Evolutionary conservation across 2,329 filamentous ascomycete species (phyloP), one percentile per base, ranked within the genome.

Genomic region (Fusarium nurragi): DNA sequence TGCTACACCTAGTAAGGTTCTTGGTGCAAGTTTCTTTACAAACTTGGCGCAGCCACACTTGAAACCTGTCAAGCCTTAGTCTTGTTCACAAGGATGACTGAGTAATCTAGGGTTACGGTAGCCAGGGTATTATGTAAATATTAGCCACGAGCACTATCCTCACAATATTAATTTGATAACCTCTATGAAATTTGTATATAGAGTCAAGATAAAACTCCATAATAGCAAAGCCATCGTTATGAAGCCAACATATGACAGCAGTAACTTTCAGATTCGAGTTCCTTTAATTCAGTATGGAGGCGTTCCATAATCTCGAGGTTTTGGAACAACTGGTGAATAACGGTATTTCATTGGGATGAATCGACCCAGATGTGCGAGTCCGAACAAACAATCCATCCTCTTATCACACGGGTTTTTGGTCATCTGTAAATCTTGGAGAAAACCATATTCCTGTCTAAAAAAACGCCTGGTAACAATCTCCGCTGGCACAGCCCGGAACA

Each of bases 1-100:
- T 1, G 77, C 74, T 4, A 77, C 79, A 0, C 80, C 80, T 1
- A 77, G 71, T 1, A 74, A 65, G 43, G 79, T 82, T 21, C 75
- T 76, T 54, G 83, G 82, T 0, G 82, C 82, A 0, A 82, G 80
- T 26, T 85, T 85, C 65, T 82, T 81, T 45, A 84, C 80, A 0
- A 74, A 84, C 57, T 65, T 84, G 55, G 71, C 73, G 19, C 77
- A 78, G 34, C 66, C 76, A 22, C 79, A 79, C 61, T 50, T 81
- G 30, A 56, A 64, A 12, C 38, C 45, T 40, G 39, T 60, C 13
- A 45, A 53, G 10, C 46, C 56, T 11, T 60, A 45, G 8, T 11
- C 7, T 7, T 11, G 2, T 3, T 6, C 10, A 4, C n/a, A 18
- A 3, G 9, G 13, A 9, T 4, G 4, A n/a, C 10, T 26, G 7